These are phyloP conservation scores for Sarcomyxa edulis DNA, from an alignment of 768 basidiomycete genomes.

Conservation along the genomic window DNA sequence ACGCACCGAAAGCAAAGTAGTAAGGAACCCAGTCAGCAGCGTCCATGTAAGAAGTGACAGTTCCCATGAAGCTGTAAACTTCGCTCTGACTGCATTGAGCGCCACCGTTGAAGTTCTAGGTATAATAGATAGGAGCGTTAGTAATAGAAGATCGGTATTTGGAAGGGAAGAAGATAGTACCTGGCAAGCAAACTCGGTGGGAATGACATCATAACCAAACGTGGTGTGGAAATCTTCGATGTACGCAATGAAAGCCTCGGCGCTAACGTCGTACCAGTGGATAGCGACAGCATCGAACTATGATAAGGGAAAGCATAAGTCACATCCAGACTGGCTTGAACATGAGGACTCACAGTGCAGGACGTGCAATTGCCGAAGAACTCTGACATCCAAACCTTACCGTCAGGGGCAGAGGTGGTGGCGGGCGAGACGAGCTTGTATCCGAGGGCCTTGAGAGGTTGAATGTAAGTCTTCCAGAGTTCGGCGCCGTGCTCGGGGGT, in stretches of 20 bases:
- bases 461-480: conserved; percentile 59
- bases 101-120: conserved; percentile 54
- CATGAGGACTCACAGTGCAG: conserved; percentile 42
- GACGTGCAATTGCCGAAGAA: conserved; percentile 51
- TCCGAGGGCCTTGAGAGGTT: conserved; percentile 51
- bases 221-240: conserved; percentile 38
- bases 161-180: conserved; percentile 20
- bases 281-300: conserved; percentile 54
- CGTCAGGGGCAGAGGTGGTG: conserved; percentile 52
- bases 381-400: conserved; percentile 57
- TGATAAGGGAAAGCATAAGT: too few relatives aligned
- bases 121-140: conserved; percentile 3
- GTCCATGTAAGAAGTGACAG: conserved; percentile 31
- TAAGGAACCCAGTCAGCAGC: conserved; percentile 24
- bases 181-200: conserved; percentile 72
- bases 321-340: too few relatives aligned
- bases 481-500: conserved; percentile 38
- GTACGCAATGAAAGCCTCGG: conserved; percentile 47
- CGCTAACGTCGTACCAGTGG: conserved; percentile 64
- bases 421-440: conserved; percentile 63
- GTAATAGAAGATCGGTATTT: background rate
- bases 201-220: conserved; percentile 42
- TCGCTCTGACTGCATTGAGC: conserved; percentile 27
- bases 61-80: conserved; percentile 35
- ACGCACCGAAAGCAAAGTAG: conserved; percentile 62